Evolutionary conservation across 495 filamentous ascomycete species (phyloP).

Genomic region (Opeltia flavorubescens): DNA sequence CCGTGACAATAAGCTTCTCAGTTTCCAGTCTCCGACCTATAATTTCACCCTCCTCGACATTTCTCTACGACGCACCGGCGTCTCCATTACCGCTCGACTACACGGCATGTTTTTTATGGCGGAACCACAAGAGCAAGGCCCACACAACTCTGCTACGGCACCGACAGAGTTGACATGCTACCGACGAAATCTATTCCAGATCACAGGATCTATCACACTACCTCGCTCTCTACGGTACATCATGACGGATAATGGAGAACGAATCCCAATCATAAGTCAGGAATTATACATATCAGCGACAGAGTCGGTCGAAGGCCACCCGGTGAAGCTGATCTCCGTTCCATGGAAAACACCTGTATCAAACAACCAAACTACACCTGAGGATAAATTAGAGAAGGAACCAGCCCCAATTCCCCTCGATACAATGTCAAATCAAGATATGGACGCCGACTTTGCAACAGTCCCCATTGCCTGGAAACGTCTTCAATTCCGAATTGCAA

Average conservation of each 20-base stretch:
- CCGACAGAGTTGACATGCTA: conserved; percentile 85
- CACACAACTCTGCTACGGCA: conserved; percentile 46
- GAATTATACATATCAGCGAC: conserved; percentile 70
- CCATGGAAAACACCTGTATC: conserved; percentile 82
- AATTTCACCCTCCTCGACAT: conserved; percentile 59
- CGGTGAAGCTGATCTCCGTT: conserved; percentile 82
- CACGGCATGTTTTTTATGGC: conserved; percentile 95
- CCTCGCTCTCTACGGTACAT: conserved; percentile 58
- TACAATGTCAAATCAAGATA: conserved; percentile 55
- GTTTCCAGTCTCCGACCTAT: conserved; percentile 58
- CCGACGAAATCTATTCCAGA: conserved; percentile 79
- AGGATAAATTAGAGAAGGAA: conserved; percentile 51
- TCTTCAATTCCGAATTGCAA: conserved; percentile 83
- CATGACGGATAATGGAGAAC: conserved; percentile 64
- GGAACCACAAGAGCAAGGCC: conserved; percentile 58
- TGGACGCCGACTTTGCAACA: conserved; percentile 61
- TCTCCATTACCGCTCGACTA: conserved; percentile 66
- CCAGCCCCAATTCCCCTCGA: conserved; percentile 59
- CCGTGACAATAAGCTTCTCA: conserved; percentile 65
- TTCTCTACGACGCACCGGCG: conserved; percentile 39
- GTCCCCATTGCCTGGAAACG: conserved; percentile 85
- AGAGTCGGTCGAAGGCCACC: conserved; percentile 81
- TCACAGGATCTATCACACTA: conserved; percentile 67
- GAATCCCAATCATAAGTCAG: conserved; percentile 57
- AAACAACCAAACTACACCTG: conserved; percentile 35